Evolutionary conservation across 345 rosid species (phyloP).

Genomic region (Aquilaria malaccensis): DNA sequence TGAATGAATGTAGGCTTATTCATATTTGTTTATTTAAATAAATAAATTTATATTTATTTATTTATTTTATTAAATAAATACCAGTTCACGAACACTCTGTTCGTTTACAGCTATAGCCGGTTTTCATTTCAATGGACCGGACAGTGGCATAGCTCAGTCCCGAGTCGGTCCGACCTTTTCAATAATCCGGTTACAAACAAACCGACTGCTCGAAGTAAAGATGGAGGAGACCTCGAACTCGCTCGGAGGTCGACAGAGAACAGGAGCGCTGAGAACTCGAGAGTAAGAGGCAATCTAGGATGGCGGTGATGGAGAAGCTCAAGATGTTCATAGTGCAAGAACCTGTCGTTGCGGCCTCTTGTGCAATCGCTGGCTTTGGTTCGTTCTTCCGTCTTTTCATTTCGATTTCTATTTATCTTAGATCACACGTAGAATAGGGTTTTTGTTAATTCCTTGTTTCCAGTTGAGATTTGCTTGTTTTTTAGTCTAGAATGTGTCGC

Average conservation of each 20-base stretch:
- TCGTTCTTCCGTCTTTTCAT: constrained; percentile 1
- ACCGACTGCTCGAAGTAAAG: constrained; percentile 1
- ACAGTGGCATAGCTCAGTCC: not conserved
- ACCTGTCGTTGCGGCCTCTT: constrained; percentile 87
- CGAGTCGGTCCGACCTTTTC: constrained; percentile 4
- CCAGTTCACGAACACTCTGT: no score
- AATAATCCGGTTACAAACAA: not conserved
- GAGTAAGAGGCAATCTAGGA: constrained; percentile 4
- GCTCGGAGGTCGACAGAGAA: not conserved
- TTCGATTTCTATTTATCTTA: not conserved
- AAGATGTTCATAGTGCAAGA: constrained; percentile 85
- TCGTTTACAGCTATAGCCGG: no score
- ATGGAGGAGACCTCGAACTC: not conserved
- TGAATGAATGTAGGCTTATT: no score
- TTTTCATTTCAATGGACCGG: no score
- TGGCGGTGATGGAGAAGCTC: constrained; percentile 81
- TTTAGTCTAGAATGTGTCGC: no score
- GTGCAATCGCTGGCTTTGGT: constrained; percentile 87
- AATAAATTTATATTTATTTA: no score
- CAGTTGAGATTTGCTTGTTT: no score
- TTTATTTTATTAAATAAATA: no score
- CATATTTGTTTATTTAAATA: no score
- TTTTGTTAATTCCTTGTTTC: not conserved
- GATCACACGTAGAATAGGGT: no score
- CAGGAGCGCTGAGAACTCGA: no score